Base-by-base conservation (phyloP, 176 grass and related monocot genomes). In the Panicum miliaceum region DNA sequence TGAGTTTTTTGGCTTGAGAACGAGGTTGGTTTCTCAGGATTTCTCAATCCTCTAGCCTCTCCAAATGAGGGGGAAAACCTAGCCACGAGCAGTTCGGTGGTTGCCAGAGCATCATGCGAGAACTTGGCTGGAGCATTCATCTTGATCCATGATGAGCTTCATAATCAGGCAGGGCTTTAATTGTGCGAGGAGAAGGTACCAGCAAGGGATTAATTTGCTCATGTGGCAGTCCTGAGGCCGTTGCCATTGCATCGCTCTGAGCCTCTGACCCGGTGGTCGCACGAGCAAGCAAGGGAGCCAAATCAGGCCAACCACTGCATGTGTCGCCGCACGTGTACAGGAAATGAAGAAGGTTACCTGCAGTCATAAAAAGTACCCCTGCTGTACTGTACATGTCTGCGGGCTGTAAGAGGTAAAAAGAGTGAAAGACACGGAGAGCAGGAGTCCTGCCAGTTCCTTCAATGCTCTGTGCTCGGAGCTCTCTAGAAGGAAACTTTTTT, bases 161-260 rank as follows among this genome's bases (percentile, higher is more conserved):
- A 53, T 43, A 58, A 58, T 46, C 57, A n/a, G n/a, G n/a, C n/a
- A n/a, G 47, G 52, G 83, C 38, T 26, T 86, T 82, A 40, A 82
- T 66, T 82, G 84, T 46, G 29, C 45, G 77, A 57, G 13, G 71
- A 77, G 35, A 77, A 53, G 64, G 51, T 53, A 90, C 88, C 46
- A 86, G 15, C 83, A 47, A 51, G 22, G 46, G 66, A 86, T 74
- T 90, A 82, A 90, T 82, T 82, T 66, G 73, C 88, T 78, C 88
- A 72, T 90, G 88, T 72, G 20, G 47, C 13, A 38, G 78, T 5
- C 34, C 64, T 27, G 20, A 62, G 54, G 68, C 48, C 14, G 42
- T 59, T 82, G 62, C 19, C 83, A 12, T 41, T 20, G 67, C 59
- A 47, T 48, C 7, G 4, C 20, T 53, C 56, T 10, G 36, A 82